Evolutionary conservation across 1,284 basidiomycete genomes (phyloP), one percentile per base, ranked within the genome.

Genomic region (Jaminaea rosea): DNA sequence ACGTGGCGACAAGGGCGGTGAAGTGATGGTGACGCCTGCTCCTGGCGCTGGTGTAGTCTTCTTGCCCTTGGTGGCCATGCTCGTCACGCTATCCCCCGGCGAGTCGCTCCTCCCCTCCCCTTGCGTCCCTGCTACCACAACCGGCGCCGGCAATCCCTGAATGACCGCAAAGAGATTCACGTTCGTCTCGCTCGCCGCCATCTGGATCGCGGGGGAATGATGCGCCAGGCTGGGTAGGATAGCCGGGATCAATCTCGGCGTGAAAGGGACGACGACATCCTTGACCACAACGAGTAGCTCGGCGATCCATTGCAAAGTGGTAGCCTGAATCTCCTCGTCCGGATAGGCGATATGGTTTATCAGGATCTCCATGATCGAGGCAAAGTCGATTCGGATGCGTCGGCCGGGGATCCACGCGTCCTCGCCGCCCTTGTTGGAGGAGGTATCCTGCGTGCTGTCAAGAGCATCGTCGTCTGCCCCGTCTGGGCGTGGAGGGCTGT

Each of bases 181-280:
- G 73, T 98, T 97, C 26, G 90, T 90, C 42, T 85, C 82, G 44
- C 83, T 80, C 0, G 94, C 94, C 3, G 87, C 87, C 0, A 81
- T 80, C 65, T 92, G 88, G 56, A 98, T 97, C 77, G 87, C 86
- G 0, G 84, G 79, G 47, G 85, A 85, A 64, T 91, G 87, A 62
- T 93, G 91, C 0, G 94, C 90, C 29, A 99, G 83, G 69, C 91
- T 94, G 1, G 91, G 90, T 13, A 99, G 80, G 54, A 98, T 87
- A 13, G 88, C 88, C 5, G 87, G 85, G 44, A 98, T 86, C 36
- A 98, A 83, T 29, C 87, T 83, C 1, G 94, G 91, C 0, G 91
- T 92, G 69, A 96, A 96, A 2, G 89, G 87, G 23, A 98, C 83
- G 77, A 97, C 87, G 47, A 94, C 88, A 65, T 89, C 86, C 57